Evolutionary conservation across 1,284 basidiomycete genomes (phyloP).

Genomic region (Fomitopsis palustris): DNA sequence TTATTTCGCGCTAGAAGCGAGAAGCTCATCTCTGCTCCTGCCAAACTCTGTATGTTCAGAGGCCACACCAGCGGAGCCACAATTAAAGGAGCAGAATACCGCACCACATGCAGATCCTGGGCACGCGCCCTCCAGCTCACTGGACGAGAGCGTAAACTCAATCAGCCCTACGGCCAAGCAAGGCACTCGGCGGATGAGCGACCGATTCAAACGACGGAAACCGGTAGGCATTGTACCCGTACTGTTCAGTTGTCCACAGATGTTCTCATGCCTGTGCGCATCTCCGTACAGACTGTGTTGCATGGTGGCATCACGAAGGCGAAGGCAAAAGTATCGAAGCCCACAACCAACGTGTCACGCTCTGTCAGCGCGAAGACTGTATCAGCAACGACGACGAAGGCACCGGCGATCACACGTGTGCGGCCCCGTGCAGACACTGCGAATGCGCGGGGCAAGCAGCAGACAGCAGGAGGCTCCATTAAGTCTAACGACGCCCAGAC

Average conservation of each 20-base stretch:
- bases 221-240: not conserved
- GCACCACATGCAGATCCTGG: not conserved
- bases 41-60: not conserved
- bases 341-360: not conserved
- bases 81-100: not conserved
- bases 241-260: not conserved
- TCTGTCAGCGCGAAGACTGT: not conserved
- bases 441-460: not conserved
- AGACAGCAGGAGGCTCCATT: not conserved
- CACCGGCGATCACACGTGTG: not conserved
- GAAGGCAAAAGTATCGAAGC: constrained; percentile 13
- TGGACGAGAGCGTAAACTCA: not conserved
- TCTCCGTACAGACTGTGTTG: constrained; percentile 9
- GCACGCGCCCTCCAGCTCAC: not conserved
- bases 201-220: not conserved
- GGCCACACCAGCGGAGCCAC: not conserved
- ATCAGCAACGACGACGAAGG: not conserved
- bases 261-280: not conserved
- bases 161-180: not conserved
- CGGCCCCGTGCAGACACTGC: not conserved
- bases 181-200: not conserved
- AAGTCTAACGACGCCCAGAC: not conserved
- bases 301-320: constrained; percentile 13
- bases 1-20: not conserved
- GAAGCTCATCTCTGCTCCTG: not conserved